Base-by-base conservation (phyloP, 805 yeast genomes). In the Lipomyces lipofer region DNA sequence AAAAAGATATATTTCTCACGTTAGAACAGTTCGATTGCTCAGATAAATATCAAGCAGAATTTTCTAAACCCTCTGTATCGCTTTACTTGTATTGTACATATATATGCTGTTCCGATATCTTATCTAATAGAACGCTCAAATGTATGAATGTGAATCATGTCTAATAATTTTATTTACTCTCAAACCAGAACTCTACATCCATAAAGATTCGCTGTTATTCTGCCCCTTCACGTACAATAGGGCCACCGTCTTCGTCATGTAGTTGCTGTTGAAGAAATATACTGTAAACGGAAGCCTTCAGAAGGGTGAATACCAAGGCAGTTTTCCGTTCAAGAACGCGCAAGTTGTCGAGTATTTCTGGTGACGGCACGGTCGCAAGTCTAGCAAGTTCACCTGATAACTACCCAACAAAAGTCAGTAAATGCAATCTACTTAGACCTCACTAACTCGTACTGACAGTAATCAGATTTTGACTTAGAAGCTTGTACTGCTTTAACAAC, bases 1-100 rank as follows among this genome's bases (percentile, higher is more conserved):
- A 85, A 95, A 71, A 88, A 86, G 75, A 83, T 88, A 39, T 94
- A 92, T 75, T 90, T 89, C 22, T 17, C 40, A n/a, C n/a, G n/a
- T n/a, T n/a, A n/a, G n/a, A n/a, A n/a, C n/a, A n/a, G n/a, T n/a
- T n/a, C n/a, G n/a, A n/a, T n/a, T n/a, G n/a, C n/a, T n/a, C n/a
- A n/a, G n/a, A n/a, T n/a, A n/a, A n/a, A n/a, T n/a, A n/a, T n/a
- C n/a, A n/a, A n/a, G n/a, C n/a, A n/a, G n/a, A n/a, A n/a, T n/a
- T n/a, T n/a, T n/a, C n/a, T n/a, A n/a, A n/a, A n/a, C n/a, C n/a
- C n/a, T n/a, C n/a, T n/a, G n/a, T n/a, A n/a, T n/a, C n/a, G n/a
- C n/a, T n/a, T n/a, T n/a, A n/a, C n/a, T n/a, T n/a, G n/a, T n/a
- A n/a, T n/a, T n/a, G n/a, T n/a, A n/a, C n/a, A n/a, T n/a, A n/a